Evolutionary conservation across 495 filamentous ascomycete species (phyloP).

Genomic region (Elaphomyces granulatus): DNA sequence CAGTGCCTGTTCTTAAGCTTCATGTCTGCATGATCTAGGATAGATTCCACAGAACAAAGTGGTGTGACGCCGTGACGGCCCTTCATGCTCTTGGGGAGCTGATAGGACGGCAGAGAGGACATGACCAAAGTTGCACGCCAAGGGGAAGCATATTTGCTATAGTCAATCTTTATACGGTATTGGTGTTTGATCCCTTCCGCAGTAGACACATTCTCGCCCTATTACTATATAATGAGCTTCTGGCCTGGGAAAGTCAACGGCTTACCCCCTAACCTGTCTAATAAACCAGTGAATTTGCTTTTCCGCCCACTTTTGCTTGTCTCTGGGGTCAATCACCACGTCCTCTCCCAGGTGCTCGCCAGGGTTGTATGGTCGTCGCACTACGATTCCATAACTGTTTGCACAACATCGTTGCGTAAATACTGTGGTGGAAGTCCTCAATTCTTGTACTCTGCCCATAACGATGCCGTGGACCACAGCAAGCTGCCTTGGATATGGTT

Average conservation of each 20-base stretch:
- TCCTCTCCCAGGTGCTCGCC: conserved; percentile 28
- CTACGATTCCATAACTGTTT: conserved; percentile 42
- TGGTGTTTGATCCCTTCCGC: not conserved
- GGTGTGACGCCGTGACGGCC: conserved; percentile 17
- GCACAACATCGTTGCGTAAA: conserved; percentile 36
- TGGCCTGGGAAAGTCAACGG: not conserved
- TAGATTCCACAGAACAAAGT: conserved; percentile 9
- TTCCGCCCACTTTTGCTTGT: conserved; percentile 32
- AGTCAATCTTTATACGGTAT: conserved; percentile 5
- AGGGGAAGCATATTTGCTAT: conserved; percentile 19
- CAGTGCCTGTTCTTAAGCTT: conserved; percentile 33
- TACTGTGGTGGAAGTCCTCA: conserved; percentile 26
- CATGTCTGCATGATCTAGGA: conserved; percentile 18
- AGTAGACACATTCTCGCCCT: conserved; percentile 14
- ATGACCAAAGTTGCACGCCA: conserved; percentile 38
- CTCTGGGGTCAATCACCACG: conserved; percentile 27
- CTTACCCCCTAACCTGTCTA: conserved; percentile 20
- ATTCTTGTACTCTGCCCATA: conserved; percentile 36
- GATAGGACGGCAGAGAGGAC: conserved; percentile 24
- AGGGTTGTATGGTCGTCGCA: conserved; percentile 31
- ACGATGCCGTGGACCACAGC: conserved; percentile 43
- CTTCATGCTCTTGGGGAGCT: conserved; percentile 27
- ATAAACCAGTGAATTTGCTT: conserved; percentile 45
- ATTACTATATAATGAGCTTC: not conserved
- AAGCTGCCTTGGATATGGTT: conserved; percentile 26